Base-by-base conservation (phyloP, 768 basidiomycete genomes). In the Hypholoma sublateritium region DNA sequence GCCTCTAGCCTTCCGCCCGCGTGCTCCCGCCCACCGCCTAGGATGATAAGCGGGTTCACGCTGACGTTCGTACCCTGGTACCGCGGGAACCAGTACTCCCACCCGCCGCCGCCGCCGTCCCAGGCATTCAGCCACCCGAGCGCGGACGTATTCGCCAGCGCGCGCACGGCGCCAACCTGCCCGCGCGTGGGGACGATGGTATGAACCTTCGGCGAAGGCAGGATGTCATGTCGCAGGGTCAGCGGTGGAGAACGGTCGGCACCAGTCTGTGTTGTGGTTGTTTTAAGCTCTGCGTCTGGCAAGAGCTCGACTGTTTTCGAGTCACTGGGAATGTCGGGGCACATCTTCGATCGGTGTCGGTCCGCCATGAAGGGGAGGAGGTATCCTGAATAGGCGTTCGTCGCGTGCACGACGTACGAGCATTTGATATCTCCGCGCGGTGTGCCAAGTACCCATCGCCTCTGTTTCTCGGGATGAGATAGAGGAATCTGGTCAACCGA, bases 51-150 rank as follows among this genome's bases (percentile, higher is more conserved):
- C 0, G 89, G 87, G 4, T 70, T 66, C 34, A 76, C 71, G 58
- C 39, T 0, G 84, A 83, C 4, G 2, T 45, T 36, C 6, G 59
- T 56, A 9, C 62, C 62, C 46, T 69, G 68, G 24, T 60, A 64
- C 13, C 91, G 79, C n/a, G 89, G 86, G 66, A 94, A 92, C 88
- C 89, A 93, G 67, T 93, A 94, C 61, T 91, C 87, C 64, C 74
- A 80, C 0, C 81, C 83, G 59, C 81, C 74, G 65, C 58, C 53
- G 3, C 72, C 82, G 58, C 59, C 28, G 9, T 32, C 72, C 84
- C 82, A 86, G 2, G 80, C 70, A 41, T 67, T 64, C 5, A 41
- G 60, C 58, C 70, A 77, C 12, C 74, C 76, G 22, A 86, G 67
- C 14, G 76, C 65, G 11, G 75, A 65, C 1, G 71, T 54, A 0